Base-by-base conservation (phyloP, 371 early-diverging fungal genomes). In the Gilbertella persicaria region DNA sequence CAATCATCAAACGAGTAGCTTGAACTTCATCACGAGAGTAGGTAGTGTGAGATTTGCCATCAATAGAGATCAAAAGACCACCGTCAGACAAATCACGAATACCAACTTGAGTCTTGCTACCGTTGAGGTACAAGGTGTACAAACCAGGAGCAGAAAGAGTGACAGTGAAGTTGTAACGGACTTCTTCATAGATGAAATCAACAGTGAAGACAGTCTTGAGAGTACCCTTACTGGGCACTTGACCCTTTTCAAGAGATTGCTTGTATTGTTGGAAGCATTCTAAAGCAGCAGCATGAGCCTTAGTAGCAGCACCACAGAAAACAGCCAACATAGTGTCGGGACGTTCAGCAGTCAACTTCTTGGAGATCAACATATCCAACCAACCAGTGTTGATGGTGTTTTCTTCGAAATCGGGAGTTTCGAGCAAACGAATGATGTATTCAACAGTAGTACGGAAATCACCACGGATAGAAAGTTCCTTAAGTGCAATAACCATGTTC, bases 381-480 rank as follows among this genome's bases (percentile, higher is more conserved):
- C 99, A 98, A 26, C 91, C 95, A 21, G 99, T 98, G 44, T 93
- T 95, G 69, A 95, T 85, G 3, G 84, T 80, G 83, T 98, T 97
- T 48, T 89, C 81, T 58, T 86, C 82, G 62, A 95, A 98, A 56
- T 88, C 93, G 6, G 86, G 82, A 19, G 91, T 90, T 69, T 98
- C 98, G 55, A 98, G 77, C 51, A 98, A 82, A 58, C 92, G 90
- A 66, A 97, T 88, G 36, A 98, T 86, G 64, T 96, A 98, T 78
- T 96, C 98, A 39, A 97, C 94, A 2, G 99, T 97, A 17, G 98
- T 98, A 43, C 99, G 86, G 87, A 98, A 98, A 61, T 96, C 98
- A 67, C 94, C 96, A 66, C 96, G 94, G 56, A 97, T 97, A 28
- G 95, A 95, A n/a, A 99, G 75, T 74, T 98, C 97, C 76, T 97